Evolutionary conservation across 768 basidiomycete genomes (phyloP).

Genomic region (Psilocybe subaeruginosa): DNA sequence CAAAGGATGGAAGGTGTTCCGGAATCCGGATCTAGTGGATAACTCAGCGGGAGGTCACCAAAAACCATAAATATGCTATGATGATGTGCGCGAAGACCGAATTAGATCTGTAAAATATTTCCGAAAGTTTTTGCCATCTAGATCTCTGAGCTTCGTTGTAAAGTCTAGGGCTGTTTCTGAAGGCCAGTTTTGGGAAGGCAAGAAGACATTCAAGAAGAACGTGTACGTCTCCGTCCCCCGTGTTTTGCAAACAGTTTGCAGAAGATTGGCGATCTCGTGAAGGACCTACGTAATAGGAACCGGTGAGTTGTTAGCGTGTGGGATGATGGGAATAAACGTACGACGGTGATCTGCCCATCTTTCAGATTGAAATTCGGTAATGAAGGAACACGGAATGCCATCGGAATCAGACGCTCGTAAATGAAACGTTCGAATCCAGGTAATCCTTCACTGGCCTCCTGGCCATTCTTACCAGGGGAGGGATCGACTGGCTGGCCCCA

Average conservation of each 20-base stretch:
- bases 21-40: background rate
- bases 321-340: conserved; percentile 43
- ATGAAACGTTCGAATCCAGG: conserved; percentile 94
- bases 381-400: conserved; percentile 82
- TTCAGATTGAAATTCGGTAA: conserved; percentile 82
- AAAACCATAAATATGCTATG: conserved; percentile 40
- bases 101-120: conserved; percentile 90
- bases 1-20: background rate
- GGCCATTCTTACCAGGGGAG: conserved; percentile 35
- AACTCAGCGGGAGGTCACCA: background rate
- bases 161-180: conserved; percentile 77
- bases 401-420: conserved; percentile 83
- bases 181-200: conserved; percentile 92
- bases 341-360: conserved; percentile 85
- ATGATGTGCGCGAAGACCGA: conserved; percentile 64
- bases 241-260: conserved; percentile 77
- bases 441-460: conserved; percentile 43
- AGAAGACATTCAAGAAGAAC: conserved; percentile 76
- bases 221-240: conserved; percentile 83
- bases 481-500: conserved; percentile 64
- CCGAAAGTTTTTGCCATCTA: conserved; percentile 77
- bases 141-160: conserved; percentile 69
- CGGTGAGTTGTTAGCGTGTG: background rate
- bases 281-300: conserved; percentile 61
- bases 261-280: conserved; percentile 84